A percentile compares a stretch with the other conserved stretches of the same genome.
These are phyloP conservation scores for Arachis stenosperma DNA, from an alignment of 306 rosid genomes.

Conservation along the genomic window DNA sequence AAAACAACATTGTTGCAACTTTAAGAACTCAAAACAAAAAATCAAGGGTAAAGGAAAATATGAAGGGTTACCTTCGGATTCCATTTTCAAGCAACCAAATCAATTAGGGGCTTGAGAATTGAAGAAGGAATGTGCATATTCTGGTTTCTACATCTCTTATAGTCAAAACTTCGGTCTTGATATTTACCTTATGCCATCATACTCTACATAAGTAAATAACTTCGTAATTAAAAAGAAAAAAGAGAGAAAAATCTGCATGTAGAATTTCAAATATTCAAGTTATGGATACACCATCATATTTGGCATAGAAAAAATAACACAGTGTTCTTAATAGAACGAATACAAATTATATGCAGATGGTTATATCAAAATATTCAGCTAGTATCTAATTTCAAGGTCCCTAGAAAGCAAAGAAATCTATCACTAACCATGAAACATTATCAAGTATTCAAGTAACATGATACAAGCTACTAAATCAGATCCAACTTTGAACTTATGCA, in stretches of 20 bases:
- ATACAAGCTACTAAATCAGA: background rate
- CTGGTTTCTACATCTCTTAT: background rate
- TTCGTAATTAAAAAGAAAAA: background rate
- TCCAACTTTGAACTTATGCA: conserved; percentile 18
- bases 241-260: background rate
- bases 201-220: conserved; percentile 7
- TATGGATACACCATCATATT: conserved; percentile 87
- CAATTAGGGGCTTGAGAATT: background rate
- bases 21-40: background rate
- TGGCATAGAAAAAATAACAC: conserved; percentile 46
- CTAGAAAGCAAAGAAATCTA: background rate
- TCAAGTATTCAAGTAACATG: conserved; percentile 2
- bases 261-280: conserved; percentile 52
- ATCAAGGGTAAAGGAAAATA: background rate
- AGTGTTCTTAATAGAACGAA: conserved; percentile 10
- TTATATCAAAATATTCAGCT: background rate
- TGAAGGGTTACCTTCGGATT: conserved; percentile 61
- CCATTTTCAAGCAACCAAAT: conserved; percentile 54
- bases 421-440: background rate
- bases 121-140: background rate
- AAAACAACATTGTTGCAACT: conserved; percentile 3
- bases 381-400: too few species aligned
- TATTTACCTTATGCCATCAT: background rate
- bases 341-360: background rate
- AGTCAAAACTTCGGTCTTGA: background rate